These are phyloP conservation scores for Candolleomyces aberdarensis DNA, from an alignment of 768 basidiomycete genomes.

Conservation along the genomic window DNA sequence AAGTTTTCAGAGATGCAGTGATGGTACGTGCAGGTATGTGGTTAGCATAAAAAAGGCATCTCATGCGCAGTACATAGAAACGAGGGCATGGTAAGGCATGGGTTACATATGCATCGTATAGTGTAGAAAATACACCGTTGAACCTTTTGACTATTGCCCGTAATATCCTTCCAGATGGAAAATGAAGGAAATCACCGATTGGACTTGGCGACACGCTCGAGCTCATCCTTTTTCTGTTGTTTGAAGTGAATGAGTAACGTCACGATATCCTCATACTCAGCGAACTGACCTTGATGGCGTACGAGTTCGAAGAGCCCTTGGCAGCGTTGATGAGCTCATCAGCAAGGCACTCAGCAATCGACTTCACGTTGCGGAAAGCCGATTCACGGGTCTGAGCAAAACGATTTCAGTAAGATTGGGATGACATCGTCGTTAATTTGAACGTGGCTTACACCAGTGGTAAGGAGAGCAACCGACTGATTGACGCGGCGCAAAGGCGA, in stretches of 20 bases:
- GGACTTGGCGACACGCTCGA: conserved; percentile 99
- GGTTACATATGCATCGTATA: conserved; percentile 3
- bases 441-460: conserved; percentile 76
- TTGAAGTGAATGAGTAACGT: background rate
- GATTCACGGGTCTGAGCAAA: conserved; percentile 88
- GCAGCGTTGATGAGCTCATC: conserved; percentile 99
- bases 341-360: conserved; percentile 96
- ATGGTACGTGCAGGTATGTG: too few species aligned
- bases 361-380: conserved; percentile 99
- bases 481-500: conserved; percentile 98
- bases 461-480: conserved; percentile 93
- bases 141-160: conserved; percentile 18
- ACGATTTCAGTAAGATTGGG: background rate
- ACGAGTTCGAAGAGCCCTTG: conserved; percentile 99
- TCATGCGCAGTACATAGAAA: background rate
- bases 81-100: conserved; percentile 2
- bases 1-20: too few species aligned
- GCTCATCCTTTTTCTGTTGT: conserved; percentile 93
- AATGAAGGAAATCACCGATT: conserved; percentile 76
- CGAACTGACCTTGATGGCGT: conserved; percentile 88
- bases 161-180: conserved; percentile 23
- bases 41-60: too few species aligned
- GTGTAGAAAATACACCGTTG: background rate
- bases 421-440: background rate
- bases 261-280: background rate